Evolutionary conservation across 805 yeast genomes (phyloP).

Genomic region (Pichia nanzhaoensis): DNA sequence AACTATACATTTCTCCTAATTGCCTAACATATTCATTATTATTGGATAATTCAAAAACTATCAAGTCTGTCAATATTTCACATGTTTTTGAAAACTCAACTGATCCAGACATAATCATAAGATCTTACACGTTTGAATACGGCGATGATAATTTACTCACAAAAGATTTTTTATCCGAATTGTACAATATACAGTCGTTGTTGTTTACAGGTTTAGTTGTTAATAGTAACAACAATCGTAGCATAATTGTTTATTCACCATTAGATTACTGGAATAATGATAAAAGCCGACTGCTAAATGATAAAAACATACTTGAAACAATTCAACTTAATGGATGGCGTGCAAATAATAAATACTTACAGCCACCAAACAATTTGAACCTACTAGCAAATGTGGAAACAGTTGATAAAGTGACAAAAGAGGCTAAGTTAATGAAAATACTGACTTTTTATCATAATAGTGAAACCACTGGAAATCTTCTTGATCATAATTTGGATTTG

Average conservation of each 20-base stretch:
- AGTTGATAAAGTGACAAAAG: constrained; percentile 37
- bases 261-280: constrained; percentile 39
- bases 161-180: neutral
- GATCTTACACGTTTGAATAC: neutral
- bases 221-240: neutral
- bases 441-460: constrained; percentile 26
- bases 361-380: constrained; percentile 24
- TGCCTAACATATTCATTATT: neutral
- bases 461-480: constrained; percentile 18
- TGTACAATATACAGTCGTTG: constrained; percentile 1
- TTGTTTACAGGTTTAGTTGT: neutral
- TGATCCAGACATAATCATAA: neutral
- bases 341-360: constrained; percentile 17
- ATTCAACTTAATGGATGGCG: constrained; percentile 28
- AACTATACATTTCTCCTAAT: constrained; percentile 1
- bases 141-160: neutral
- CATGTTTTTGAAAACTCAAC: neutral
- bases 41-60: neutral
- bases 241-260: constrained; percentile 30
- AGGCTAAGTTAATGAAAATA: constrained; percentile 35
- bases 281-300: constrained; percentile 23
- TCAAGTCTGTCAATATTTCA: neutral
- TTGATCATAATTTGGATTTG: constrained; percentile 29
- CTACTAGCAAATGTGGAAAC: constrained; percentile 35
- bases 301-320: constrained; percentile 33